These are phyloP conservation scores for Glycine latifolia DNA, from an alignment of 306 rosid species.

Conservation along the genomic window DNA sequence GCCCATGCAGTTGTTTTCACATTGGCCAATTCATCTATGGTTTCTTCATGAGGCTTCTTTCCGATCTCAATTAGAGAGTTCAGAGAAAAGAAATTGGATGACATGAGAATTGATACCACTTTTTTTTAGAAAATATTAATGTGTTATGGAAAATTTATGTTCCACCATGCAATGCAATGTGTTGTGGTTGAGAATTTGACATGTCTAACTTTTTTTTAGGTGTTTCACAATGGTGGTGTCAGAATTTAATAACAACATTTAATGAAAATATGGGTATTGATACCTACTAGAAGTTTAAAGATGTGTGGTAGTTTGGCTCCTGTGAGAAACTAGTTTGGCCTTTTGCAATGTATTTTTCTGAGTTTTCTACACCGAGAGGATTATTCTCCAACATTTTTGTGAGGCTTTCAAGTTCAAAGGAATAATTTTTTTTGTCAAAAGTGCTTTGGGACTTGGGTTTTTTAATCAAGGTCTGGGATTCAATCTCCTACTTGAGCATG, in stretches of 20 bases:
- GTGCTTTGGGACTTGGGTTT: no score
- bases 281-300: conserved; percentile 31
- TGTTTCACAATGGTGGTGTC: conserved; percentile 19
- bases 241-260: conserved; percentile 47
- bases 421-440: not conserved
- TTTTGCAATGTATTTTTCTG: conserved; percentile 33
- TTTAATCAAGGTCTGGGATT: no score
- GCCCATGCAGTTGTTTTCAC: conserved; percentile 95
- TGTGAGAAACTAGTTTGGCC: conserved; percentile 7
- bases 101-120: conserved; percentile 32
- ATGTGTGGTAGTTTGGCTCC: conserved; percentile 11
- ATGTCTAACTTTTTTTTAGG: conserved; percentile 11
- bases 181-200: conserved; percentile 33
- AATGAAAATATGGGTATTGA: conserved; percentile 26
- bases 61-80: conserved; percentile 42
- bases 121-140: not conserved
- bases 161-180: conserved; percentile 8
- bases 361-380: conserved; percentile 18
- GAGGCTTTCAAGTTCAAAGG: not conserved
- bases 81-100: conserved; percentile 27
- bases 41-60: conserved; percentile 36
- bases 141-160: conserved; percentile 15
- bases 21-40: conserved; percentile 41
- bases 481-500: no score
- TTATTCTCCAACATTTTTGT: not conserved